These are phyloP conservation scores for Paramecium sonneborni DNA, from an alignment of 73 alveolate species.

Conservation along the genomic window DNA sequence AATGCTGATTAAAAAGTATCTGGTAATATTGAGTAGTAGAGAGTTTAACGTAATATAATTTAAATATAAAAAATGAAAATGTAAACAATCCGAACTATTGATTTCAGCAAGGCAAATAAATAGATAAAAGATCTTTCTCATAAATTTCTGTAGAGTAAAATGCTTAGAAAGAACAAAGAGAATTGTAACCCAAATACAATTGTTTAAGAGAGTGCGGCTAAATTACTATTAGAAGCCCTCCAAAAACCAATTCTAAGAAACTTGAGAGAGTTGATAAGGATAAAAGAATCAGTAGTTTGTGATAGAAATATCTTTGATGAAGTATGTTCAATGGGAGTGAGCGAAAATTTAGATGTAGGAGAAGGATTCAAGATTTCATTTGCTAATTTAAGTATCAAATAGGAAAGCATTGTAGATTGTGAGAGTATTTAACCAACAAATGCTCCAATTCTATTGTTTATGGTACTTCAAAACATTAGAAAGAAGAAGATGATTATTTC, in stretches of 20 bases:
- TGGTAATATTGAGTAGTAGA: too few relatives aligned
- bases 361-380: constrained; percentile 8
- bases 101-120: constrained; percentile 24
- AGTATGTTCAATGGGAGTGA: background rate
- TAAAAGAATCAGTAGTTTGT: background rate
- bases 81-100: background rate
- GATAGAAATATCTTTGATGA: background rate
- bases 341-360: constrained; percentile 31
- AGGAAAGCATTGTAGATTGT: background rate
- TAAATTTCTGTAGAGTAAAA: background rate
- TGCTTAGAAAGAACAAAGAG: constrained; percentile 36
- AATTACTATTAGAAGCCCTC: background rate
- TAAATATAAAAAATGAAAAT: background rate
- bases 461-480: background rate
- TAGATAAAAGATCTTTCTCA: background rate
- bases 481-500: background rate
- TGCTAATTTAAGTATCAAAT: background rate
- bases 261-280: background rate
- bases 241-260: background rate
- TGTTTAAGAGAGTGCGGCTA: background rate
- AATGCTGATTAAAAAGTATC: too few relatives aligned
- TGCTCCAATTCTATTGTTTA: background rate
- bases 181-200: background rate
- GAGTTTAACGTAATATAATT: constrained; percentile 26
- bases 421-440: constrained; percentile 1